Evolutionary conservation across 805 yeast genomes (phyloP), one percentile per base, ranked within the genome.

Genomic region (Nakazawaea wyomingensis): DNA sequence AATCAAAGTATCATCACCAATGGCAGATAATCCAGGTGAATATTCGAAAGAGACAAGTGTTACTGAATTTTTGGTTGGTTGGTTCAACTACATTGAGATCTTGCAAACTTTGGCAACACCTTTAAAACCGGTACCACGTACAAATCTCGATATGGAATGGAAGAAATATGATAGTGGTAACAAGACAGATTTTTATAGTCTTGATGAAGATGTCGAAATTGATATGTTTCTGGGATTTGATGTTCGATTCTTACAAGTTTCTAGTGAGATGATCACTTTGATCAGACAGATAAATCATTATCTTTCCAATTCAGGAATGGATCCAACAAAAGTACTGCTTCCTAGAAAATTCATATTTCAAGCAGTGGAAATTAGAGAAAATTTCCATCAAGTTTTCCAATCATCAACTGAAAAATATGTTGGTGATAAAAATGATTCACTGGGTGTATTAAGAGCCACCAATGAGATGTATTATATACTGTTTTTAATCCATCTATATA

Each of bases 201-300:
- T 35, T 21, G 46, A 43, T 14, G 41, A 43, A 7, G 54, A 53
- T 29, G 59, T 60, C 24, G 78, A 75, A 50, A 76, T 82, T 39
- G 88, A 82, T 54, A 74, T 72, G 44, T 64, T 81, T 39, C 62
- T 73, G 41, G 95, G 93, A 1, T 76, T 85, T 55, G 89, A 85
- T 49, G 65, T 80, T 10, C 68, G 68, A 47, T 69, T 83, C 44
- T 62, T 85, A 17, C 82, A 85, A 0, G 67, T 72, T 26, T 76
- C 77, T 48, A 69, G 82, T 17, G 71, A 76, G 34, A 68, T 81
- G 8, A 59, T 70, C 13, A 51, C 56, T 33, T 48, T 76, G 34
- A 65, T 73, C 19, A 60, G 68, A 37, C 50, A 58, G 37, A 45
- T 57, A 21, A 54, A 60, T 20, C 14, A 9, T 8, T 27, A 24